Base-by-base conservation (phyloP, 257 asterid species). In the Solanum chiquidenum region DNA sequence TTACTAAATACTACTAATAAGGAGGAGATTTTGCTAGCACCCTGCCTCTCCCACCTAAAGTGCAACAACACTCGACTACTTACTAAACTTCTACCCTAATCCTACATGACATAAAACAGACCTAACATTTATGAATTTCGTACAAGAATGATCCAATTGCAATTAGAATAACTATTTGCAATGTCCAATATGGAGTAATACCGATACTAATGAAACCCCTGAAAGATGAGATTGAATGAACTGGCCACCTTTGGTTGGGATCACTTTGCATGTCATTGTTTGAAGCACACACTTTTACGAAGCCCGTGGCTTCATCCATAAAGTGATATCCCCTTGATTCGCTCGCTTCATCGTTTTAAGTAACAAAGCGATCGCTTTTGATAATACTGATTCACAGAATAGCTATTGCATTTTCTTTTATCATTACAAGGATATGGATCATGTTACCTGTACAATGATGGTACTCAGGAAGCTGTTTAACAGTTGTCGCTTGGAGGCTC, bases 401-500 rank as follows among this genome's bases (percentile, higher is more conserved):
- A 40, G 52, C 31, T 40, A 66, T 86, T 34, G 14, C 44, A 66
- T 44, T 62, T 73, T 86, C 33, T 86, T 42, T 69, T 86, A 46
- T 46, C 85, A 80, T 80, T 46, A 14, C 85, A 80, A 80, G 85
- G 66, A 80, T 46, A 80, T 80, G 68, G 4, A 80, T 80, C 68
- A 80, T 46, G 85, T 80, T 9, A 91, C 93, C 94, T 84, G 91
- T 85, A 85, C 86, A 91, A n/a, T 86, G 69, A 75, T 91, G 92
- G 69, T 90, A 92, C 90, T 92, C 94, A 12, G 93, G 94, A 74
- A 91, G 91, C 90, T 92, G 93, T 86, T 91, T 92, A 76, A 92
- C 94, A 27, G 91, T 90, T 21, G 94, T 89, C 13, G 82, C 94
- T 91, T 92, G 93, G 84, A 91, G 93, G 87, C 91, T 91, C 88